phyloP scores from a whole-genome alignment of 2,329 filamentous ascomycete genomes.

The Trichoderma oligosporum region DNA sequence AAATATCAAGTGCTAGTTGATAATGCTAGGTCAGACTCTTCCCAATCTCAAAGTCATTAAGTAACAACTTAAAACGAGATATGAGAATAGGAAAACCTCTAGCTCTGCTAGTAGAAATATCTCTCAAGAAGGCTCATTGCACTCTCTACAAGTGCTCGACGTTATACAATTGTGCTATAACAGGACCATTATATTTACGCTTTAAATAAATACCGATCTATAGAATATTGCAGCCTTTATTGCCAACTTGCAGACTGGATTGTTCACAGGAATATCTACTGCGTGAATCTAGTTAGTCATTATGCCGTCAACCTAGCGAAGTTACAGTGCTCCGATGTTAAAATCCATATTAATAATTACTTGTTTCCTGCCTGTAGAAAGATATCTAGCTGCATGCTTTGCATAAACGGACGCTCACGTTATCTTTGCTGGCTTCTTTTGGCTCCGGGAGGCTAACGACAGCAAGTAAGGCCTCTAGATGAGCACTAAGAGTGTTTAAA shows the following conservation, averaged over 20 bases:
- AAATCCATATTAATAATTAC: not conserved
- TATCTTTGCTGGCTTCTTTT: conserved; percentile 11
- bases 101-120: not conserved
- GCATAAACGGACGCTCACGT: conserved; percentile 4
- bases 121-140: not conserved
- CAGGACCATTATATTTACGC: not conserved
- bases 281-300: not conserved
- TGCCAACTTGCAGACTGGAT: conserved; percentile 9
- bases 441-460: conserved; percentile 8
- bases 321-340: not conserved
- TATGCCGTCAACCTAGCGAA: not conserved
- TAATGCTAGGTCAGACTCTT: not conserved
- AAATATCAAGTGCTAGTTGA: too few relatives aligned
- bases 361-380: not conserved
- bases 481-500: conserved; percentile 3
- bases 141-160: conserved; percentile 5
- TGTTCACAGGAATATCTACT: not conserved
- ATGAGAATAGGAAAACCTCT: not conserved
- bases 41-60: not conserved
- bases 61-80: not conserved
- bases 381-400: conserved; percentile 9
- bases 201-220: not conserved
- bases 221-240: not conserved
- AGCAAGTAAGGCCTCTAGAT: not conserved
- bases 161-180: not conserved